Base-by-base conservation (phyloP, 345 rosid genomes). In the Eucalyptus caleyi region DNA sequence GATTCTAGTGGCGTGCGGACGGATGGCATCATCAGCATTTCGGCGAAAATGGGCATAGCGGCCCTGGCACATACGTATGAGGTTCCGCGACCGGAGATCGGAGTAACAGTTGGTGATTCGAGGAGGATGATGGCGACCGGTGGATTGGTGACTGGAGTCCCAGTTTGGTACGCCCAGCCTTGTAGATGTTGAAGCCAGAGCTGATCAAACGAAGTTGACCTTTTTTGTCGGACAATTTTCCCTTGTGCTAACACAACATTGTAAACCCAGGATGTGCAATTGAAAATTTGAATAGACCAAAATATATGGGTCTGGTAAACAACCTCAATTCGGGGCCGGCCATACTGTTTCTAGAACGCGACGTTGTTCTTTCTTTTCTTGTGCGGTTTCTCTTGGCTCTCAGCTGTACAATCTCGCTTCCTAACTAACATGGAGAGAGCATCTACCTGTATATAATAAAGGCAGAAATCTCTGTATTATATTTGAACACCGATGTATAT, bases 11-110 rank as follows among this genome's bases (percentile, higher is more conserved):
- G 96, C 45, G 88, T 90, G 7, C 93, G 90, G 91, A 92, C 83
- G 8, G 83, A 95, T 11, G 97, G 98, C 5, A 93, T 96, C 47
- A 69, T 97, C 0, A 95, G 96, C 88, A 89, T 97, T 4, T 97
- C 98, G 0, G 94, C 94, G 2, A 93, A 93, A 88, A 37, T 72
- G 83, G 83, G 47, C 15, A 93, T 93, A n/a, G 93, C 91, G 88
- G 89, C 83, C 18, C 50, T 82, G n/a, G 87, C 87, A 51, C 89
- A 62, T 16, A 30, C 37, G 45, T 91, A 89, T 53, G 89, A 93
- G 45, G 90, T 91, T 1, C 90, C 86, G 59, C 91, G 77, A 32
- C 88, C 87, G 9, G 89, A 81, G 47, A 13, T 90, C 34, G 87
- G 51, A 32, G 67, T 89, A 87, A 87, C 92, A 16, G 85, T 86